A percentile compares a stretch with the other conserved stretches of the same genome.
These are phyloP conservation scores for Dispira parvispora DNA, from an alignment of 192 early-diverging fungal species.

Conservation along the genomic window DNA sequence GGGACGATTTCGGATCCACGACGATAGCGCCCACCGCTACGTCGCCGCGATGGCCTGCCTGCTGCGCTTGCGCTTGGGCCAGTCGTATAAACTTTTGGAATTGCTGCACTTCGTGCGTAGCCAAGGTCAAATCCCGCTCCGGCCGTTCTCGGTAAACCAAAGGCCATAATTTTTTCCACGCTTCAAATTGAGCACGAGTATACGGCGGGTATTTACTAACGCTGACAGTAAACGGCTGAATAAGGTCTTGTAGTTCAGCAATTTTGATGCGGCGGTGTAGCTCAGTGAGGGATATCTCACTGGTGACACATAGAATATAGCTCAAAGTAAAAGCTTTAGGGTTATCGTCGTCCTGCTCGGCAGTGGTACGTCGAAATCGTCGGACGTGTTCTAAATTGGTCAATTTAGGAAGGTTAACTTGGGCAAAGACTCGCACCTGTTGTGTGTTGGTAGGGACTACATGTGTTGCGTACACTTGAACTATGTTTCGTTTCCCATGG, in stretches of 20 bases:
- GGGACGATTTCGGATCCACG: background rate
- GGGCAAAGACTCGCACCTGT: too few relatives aligned
- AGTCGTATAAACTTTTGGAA: background rate
- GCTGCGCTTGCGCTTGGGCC: background rate
- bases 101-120: background rate
- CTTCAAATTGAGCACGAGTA: background rate
- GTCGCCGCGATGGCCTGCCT: background rate
- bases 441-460: too few relatives aligned
- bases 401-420: too few relatives aligned
- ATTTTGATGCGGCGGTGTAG: background rate
- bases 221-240: background rate
- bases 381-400: background rate
- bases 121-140: background rate
- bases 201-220: background rate
- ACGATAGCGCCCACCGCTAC: background rate
- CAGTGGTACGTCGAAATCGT: background rate
- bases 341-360: background rate
- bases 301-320: background rate
- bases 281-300: background rate
- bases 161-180: background rate
- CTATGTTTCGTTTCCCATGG: too few relatives aligned
- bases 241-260: background rate
- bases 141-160: background rate
- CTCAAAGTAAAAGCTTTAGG: background rate
- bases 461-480: too few relatives aligned